phyloP scores from a whole-genome alignment of 495 filamentous ascomycete species.

The Penicillium cosmopolitanum region DNA sequence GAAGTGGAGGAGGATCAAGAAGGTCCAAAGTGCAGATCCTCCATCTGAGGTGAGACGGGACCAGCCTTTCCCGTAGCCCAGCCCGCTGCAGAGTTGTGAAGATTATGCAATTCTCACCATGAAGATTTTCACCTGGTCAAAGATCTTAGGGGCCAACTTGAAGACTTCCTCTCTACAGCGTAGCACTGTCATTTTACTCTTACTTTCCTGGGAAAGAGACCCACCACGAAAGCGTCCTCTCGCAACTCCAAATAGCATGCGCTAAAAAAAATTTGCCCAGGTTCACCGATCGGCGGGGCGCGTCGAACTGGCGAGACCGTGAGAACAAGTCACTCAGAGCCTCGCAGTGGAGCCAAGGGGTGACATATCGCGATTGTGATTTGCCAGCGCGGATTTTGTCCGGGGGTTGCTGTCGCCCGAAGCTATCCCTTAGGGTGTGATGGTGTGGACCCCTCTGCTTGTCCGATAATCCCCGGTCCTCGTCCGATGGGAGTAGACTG shows the following conservation, averaged over 20 bases:
- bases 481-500: not conserved
- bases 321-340: conserved; percentile 14
- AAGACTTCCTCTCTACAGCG: not conserved
- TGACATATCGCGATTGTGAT: not conserved
- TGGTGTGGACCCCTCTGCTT: not conserved
- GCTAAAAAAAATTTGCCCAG: conserved; percentile 3
- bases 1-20: not conserved
- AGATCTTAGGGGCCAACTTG: too few relatives aligned
- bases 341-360: conserved; percentile 18
- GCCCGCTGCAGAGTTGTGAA: conserved; percentile 3
- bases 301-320: conserved; percentile 9
- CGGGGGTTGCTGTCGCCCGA: conserved; percentile 7
- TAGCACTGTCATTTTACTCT: not conserved
- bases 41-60: conserved; percentile 4
- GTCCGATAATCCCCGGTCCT: not conserved
- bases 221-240: not conserved
- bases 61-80: not conserved
- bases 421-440: not conserved
- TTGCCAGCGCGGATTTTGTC: conserved; percentile 3
- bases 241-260: not conserved
- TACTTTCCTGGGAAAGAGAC: not conserved
- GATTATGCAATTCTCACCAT: not conserved
- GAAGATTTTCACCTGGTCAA: not conserved
- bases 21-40: not conserved
- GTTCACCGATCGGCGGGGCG: conserved; percentile 19